Conservation (phyloP, 768 basidiomycete species). For the Auricularia heimuer region DNA sequence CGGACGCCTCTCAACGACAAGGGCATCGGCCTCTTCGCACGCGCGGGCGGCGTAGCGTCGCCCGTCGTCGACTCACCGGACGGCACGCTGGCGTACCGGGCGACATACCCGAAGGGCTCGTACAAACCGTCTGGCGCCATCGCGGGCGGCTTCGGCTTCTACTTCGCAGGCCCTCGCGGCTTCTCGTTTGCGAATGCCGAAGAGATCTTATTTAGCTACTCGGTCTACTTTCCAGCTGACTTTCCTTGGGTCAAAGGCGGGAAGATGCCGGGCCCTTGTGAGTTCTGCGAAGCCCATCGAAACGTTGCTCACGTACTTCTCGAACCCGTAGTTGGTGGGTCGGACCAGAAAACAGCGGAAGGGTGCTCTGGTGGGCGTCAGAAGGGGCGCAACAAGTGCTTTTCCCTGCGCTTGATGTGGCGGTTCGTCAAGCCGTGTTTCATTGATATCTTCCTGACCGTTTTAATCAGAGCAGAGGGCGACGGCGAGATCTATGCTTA, state of each 20-base stretch:
- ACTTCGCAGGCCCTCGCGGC: conserved; percentile 45
- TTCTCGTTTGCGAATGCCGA: conserved; percentile 51
- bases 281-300: conserved; percentile 15
- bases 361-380: conserved; percentile 59
- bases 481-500: conserved; percentile 65
- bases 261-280: conserved; percentile 65
- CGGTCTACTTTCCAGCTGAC: conserved; percentile 50
- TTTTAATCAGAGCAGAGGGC: conserved; percentile 34
- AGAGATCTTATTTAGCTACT: conserved; percentile 54
- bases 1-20: background rate
- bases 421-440: conserved; percentile 27
- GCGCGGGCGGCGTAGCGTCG: background rate
- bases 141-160: conserved; percentile 63
- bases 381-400: conserved; percentile 43
- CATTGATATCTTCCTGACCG: background rate
- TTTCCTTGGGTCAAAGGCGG: conserved; percentile 59
- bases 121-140: conserved; percentile 38
- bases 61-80: conserved; percentile 32
- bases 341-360: conserved; percentile 35
- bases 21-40: background rate
- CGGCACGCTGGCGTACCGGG: conserved; percentile 38
- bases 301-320: background rate
- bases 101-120: conserved; percentile 47
- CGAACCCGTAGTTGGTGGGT: conserved; percentile 31
- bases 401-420: conserved; percentile 66